Percentiles rank a stretch among this genome's conserved stretches.
These are phyloP conservation scores for Leccinum variabile DNA, from an alignment of 1,284 basidiomycete species.

Conservation along the genomic window DNA sequence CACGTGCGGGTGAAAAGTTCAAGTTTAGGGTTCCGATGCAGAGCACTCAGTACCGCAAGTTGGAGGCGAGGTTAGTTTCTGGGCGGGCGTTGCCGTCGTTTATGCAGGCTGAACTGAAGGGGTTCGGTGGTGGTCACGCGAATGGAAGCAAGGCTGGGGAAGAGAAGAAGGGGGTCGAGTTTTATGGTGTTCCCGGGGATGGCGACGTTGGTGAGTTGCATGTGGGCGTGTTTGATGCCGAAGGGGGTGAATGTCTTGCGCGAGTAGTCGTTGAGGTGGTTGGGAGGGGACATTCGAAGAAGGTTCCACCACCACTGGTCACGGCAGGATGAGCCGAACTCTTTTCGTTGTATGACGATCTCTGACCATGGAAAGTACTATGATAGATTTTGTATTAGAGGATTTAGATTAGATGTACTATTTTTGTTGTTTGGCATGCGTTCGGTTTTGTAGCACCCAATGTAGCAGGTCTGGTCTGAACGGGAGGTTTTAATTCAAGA, in stretches of 20 bases:
- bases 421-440: slow-evolving; percentile 21
- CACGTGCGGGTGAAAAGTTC: slow-evolving; percentile 60
- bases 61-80: slow-evolving; percentile 51
- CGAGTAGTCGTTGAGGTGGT: slow-evolving; percentile 60
- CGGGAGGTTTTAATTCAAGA: neutral
- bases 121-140: slow-evolving; percentile 20
- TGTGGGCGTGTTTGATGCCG: slow-evolving; percentile 55
- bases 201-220: slow-evolving; percentile 56
- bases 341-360: slow-evolving; percentile 16
- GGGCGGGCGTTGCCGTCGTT: slow-evolving; percentile 59
- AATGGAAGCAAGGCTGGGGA: slow-evolving; percentile 22
- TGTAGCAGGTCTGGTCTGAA: neutral
- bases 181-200: slow-evolving; percentile 53
- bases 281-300: slow-evolving; percentile 39
- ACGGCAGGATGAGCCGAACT: slow-evolving; percentile 32
- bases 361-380: slow-evolving; percentile 10
- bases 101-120: slow-evolving; percentile 52
- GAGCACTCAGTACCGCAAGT: slow-evolving; percentile 30
- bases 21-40: slow-evolving; percentile 53
- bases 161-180: slow-evolving; percentile 50
- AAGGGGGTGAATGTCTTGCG: slow-evolving; percentile 52
- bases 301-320: slow-evolving; percentile 17
- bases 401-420: slow-evolving; percentile 8
- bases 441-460: slow-evolving; percentile 26
- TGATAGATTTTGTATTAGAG: slow-evolving; percentile 14